phyloP scores from a whole-genome alignment of 2,329 filamentous ascomycete genomes.

The Xylariaceae sp. region DNA sequence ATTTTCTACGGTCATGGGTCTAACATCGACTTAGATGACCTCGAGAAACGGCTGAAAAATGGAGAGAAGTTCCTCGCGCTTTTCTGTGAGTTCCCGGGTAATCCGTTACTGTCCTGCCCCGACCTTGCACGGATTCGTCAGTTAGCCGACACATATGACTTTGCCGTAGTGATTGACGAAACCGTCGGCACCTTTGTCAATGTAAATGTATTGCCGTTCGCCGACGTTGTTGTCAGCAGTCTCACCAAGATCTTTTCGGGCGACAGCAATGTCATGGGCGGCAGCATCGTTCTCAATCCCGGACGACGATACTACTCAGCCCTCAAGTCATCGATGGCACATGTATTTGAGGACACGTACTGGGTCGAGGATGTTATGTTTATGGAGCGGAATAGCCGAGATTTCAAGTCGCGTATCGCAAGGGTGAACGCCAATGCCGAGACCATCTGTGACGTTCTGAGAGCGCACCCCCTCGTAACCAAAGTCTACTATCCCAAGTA shows the following conservation, averaged over 20 bases:
- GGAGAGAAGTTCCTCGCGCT: constrained; percentile 78
- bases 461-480: constrained; percentile 60
- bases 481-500: constrained; percentile 83
- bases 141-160: constrained; percentile 79
- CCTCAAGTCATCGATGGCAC: constrained; percentile 62
- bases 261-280: constrained; percentile 98
- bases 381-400: constrained; percentile 91
- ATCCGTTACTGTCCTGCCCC: constrained; percentile 81
- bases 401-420: constrained; percentile 78
- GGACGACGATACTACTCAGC: constrained; percentile 64
- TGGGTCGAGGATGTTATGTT: constrained; percentile 95
- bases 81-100: constrained; percentile 94
- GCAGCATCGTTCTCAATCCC: constrained; percentile 63
- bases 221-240: constrained; percentile 90
- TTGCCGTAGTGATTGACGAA: constrained; percentile 89
- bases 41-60: constrained; percentile 64
- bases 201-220: constrained; percentile 83
- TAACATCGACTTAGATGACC: constrained; percentile 72
- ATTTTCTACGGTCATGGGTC: constrained; percentile 83
- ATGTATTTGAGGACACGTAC: constrained; percentile 80
- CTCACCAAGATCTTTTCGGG: constrained; percentile 97
- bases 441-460: constrained; percentile 70
- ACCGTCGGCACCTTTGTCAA: constrained; percentile 97
- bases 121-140: constrained; percentile 76
- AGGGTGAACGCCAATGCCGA: constrained; percentile 85